Evolutionary conservation across 2,329 filamentous ascomycete genomes (phyloP).

Genomic region (Cadophora luteo-olivacea): DNA sequence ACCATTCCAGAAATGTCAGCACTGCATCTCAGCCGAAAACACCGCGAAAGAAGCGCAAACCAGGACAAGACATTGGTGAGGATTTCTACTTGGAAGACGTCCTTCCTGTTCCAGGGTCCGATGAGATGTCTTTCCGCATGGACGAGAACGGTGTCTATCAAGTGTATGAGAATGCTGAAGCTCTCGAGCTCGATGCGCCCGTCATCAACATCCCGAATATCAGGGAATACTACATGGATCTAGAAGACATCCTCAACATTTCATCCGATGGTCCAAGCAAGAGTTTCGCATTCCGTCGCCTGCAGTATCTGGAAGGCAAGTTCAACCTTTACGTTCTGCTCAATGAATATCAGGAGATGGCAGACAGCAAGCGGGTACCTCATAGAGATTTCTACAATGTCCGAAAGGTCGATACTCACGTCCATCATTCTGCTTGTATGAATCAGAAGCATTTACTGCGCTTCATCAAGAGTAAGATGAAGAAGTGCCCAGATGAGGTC

Average conservation of each 20-base stretch:
- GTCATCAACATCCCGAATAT: conserved; percentile 88
- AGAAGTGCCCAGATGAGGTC: conserved; percentile 93
- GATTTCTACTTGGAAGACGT: conserved; percentile 87
- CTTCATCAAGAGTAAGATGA: conserved; percentile 99
- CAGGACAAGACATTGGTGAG: conserved; percentile 87
- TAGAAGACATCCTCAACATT: conserved; percentile 85
- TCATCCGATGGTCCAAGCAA: conserved; percentile 96
- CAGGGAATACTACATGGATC: conserved; percentile 93
- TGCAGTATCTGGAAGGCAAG: conserved; percentile 96
- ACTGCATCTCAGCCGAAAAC: conserved; percentile 47
- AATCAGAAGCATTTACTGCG: conserved; percentile 98
- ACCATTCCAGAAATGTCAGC: conserved; percentile 31
- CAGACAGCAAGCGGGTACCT: conserved; percentile 96
- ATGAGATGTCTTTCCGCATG: conserved; percentile 75
- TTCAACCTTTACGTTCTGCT: conserved; percentile 93
- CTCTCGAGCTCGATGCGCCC: conserved; percentile 68
- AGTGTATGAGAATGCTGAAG: conserved; percentile 76
- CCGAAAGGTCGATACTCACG: conserved; percentile 97
- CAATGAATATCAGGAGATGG: conserved; percentile 97
- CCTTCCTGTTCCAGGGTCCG: conserved; percentile 73
- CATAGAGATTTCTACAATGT: conserved; percentile 99
- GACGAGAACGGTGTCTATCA: conserved; percentile 91
- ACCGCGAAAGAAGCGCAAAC: conserved; percentile 73
- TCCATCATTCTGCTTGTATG: conserved; percentile 99
- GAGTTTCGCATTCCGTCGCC: conserved; percentile 91